Evolutionary conservation across 2,329 filamentous ascomycete genomes (phyloP).

Genomic region (Echinosphaeria canescens): DNA sequence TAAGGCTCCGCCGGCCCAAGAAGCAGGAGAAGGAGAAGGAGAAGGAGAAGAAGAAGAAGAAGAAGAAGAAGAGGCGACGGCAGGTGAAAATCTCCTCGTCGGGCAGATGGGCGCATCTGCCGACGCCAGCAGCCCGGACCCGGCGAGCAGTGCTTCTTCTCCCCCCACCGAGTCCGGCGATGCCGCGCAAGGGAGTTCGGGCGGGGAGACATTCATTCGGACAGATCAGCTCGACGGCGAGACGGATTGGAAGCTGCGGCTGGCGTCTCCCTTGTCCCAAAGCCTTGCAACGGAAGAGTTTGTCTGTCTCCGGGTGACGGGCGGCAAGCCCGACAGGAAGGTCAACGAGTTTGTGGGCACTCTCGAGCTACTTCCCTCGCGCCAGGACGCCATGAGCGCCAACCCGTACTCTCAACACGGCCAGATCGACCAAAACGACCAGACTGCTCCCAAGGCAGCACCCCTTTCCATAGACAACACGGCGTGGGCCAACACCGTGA

Average conservation of each 20-base stretch:
- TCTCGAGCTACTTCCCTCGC: slow-evolving; percentile 46
- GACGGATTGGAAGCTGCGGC: slow-evolving; percentile 91
- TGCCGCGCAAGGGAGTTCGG: slow-evolving; percentile 12
- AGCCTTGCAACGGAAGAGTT: slow-evolving; percentile 53
- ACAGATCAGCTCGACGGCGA: slow-evolving; percentile 96
- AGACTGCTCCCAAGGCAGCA: slow-evolving; percentile 28
- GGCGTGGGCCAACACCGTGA: slow-evolving; percentile 94
- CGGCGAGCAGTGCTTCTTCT: too few relatives aligned
- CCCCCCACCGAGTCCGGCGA: slow-evolving; percentile 1
- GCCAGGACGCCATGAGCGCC: slow-evolving; percentile 17
- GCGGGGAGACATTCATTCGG: slow-evolving; percentile 85
- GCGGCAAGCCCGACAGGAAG: slow-evolving; percentile 77
- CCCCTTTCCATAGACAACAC: slow-evolving; percentile 90
- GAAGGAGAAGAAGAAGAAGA: slow-evolving; percentile 13
- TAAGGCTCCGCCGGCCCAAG: slow-evolving; percentile 10
- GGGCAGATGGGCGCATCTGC: slow-evolving; percentile 14
- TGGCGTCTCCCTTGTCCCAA: slow-evolving; percentile 75
- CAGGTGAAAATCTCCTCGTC: slow-evolving; percentile 15
- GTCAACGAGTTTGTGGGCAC: slow-evolving; percentile 95
- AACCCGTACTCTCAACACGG: slow-evolving; percentile 1
- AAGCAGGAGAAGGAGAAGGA: too few relatives aligned
- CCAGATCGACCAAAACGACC: slow-evolving; percentile 8
- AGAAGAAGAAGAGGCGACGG: not conserved
- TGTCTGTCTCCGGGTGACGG: slow-evolving; percentile 46
- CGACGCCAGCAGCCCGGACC: slow-evolving; percentile 2